These are phyloP conservation scores for Trichophyton schoenleinii DNA, from an alignment of 2,329 filamentous ascomycete species.

Conservation along the genomic window DNA sequence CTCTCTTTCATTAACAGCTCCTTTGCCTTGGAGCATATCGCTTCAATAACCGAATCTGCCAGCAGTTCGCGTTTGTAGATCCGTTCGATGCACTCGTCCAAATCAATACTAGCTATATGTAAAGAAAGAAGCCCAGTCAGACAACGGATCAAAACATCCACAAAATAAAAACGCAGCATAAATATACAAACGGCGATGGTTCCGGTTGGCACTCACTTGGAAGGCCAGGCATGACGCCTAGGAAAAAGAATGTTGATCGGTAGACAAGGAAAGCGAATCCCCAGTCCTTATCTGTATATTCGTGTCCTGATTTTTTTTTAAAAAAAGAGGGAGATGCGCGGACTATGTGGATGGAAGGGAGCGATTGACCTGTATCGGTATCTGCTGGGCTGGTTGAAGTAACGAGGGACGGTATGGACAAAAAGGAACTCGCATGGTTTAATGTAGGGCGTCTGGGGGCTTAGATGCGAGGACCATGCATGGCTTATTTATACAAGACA, in stretches of 20 bases:
- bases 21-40: constrained; percentile 98
- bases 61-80: constrained; percentile 95
- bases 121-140: neutral
- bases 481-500: neutral
- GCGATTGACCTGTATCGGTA: neutral
- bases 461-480: neutral
- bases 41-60: constrained; percentile 94
- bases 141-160: neutral
- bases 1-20: constrained; percentile 99
- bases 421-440: neutral
- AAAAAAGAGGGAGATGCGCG: neutral
- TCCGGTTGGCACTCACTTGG: constrained; percentile 8
- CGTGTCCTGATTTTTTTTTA: no score
- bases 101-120: constrained; percentile 74
- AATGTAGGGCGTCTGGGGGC: neutral
- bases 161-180: no score
- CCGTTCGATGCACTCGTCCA: constrained; percentile 95
- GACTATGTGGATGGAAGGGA: neutral
- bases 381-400: neutral
- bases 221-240: constrained; percentile 11
- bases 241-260: neutral
- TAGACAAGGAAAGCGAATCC: neutral
- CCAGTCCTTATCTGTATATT: neutral
- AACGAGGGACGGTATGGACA: neutral
- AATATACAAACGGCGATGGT: neutral